Conservation (phyloP, 352 stramenopile species). For the Pythium volutum region DNA sequence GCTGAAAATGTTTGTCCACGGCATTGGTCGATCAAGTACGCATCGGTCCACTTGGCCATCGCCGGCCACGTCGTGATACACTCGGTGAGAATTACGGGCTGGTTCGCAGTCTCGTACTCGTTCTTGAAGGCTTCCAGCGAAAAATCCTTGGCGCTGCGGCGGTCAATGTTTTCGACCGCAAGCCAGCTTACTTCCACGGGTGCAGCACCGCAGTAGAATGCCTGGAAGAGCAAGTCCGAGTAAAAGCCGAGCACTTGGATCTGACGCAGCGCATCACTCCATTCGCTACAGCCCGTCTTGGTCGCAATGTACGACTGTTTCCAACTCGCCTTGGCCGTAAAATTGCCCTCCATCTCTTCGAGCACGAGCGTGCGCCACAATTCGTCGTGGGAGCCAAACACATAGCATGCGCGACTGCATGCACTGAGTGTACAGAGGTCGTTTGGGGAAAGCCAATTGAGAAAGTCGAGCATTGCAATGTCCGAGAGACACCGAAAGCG, state of each 20-base stretch:
- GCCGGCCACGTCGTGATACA: conserved; percentile 65
- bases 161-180: conserved; percentile 67
- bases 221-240: conserved; percentile 86
- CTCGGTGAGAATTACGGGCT: conserved; percentile 79
- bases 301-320: conserved; percentile 68
- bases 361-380: conserved; percentile 81
- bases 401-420: conserved; percentile 64
- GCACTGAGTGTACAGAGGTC: conserved; percentile 43
- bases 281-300: conserved; percentile 29
- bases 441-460: conserved; percentile 51
- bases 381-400: conserved; percentile 75
- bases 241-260: conserved; percentile 72
- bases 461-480: conserved; percentile 54
- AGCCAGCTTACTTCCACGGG: conserved; percentile 69
- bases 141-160: conserved; percentile 47
- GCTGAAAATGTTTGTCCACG: conserved; percentile 61
- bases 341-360: conserved; percentile 66
- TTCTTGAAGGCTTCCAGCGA: conserved; percentile 55
- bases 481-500: conserved; percentile 53
- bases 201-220: conserved; percentile 72
- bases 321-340: conserved; percentile 54
- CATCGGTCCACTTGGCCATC: conserved; percentile 69
- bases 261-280: conserved; percentile 16
- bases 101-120: conserved; percentile 69
- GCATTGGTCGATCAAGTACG: conserved; percentile 52